A percentile compares a stretch with the other conserved stretches of the same genome.
Conservation (phyloP, 2,329 filamentous ascomycete species). For the Penicillium sumatraense region DNA sequence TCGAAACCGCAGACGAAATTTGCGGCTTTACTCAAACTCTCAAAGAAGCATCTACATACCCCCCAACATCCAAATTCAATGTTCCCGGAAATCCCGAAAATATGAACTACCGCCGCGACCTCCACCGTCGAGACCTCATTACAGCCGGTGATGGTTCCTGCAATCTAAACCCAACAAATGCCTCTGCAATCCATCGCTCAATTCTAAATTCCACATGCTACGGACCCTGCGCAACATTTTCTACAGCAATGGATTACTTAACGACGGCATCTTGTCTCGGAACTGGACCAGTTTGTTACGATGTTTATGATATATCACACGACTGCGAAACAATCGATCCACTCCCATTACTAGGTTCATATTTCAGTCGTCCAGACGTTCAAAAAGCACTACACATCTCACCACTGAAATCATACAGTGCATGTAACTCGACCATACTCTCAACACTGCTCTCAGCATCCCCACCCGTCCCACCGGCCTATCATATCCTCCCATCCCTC, state of each 20-base stretch:
- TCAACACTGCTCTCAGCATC: conserved; percentile 25
- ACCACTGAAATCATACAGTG: conserved; percentile 26
- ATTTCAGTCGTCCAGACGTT: conserved; percentile 41
- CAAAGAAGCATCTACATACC: conserved; percentile 32
- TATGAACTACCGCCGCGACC: conserved; percentile 28
- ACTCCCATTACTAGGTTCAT: conserved; percentile 29
- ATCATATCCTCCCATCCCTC: conserved; percentile 37
- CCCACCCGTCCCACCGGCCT: conserved; percentile 34
- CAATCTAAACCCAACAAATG: conserved; percentile 29
- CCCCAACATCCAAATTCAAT: conserved; percentile 34
- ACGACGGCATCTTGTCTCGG: conserved; percentile 17
- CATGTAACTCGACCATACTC: conserved; percentile 39
- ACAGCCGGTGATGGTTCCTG: conserved; percentile 25
- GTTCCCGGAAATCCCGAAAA: conserved; percentile 39
- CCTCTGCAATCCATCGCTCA: conserved; percentile 30
- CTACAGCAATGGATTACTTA: conserved; percentile 39
- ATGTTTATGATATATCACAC: conserved; percentile 40
- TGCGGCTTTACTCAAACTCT: conserved; percentile 40
- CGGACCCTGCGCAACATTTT: conserved; percentile 41
- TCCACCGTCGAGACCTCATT: conserved; percentile 16
- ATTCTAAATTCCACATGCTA: conserved; percentile 42
- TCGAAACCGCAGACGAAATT: conserved; percentile 33
- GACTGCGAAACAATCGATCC: conserved; percentile 34
- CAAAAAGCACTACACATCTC: conserved; percentile 37
- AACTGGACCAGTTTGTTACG: conserved; percentile 32